Evolutionary conservation across 345 rosid genomes (phyloP), one percentile per base, ranked within the genome.

Genomic region (Rhodamnia argentea): DNA sequence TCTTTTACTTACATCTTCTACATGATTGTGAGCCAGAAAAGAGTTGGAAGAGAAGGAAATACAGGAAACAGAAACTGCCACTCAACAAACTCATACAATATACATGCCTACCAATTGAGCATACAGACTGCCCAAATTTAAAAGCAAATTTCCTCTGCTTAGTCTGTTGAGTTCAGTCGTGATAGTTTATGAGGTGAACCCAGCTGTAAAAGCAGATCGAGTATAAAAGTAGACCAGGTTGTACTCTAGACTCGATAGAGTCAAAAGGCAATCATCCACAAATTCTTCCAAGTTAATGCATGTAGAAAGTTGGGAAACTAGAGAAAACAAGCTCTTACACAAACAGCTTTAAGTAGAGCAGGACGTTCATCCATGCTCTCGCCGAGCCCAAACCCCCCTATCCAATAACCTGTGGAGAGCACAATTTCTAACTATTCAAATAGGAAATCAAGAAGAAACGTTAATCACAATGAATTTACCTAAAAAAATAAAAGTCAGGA

Each of bases 321-420:
- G 53, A 53, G 53, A 29, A 83, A 83, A 82, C 47, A 83, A 27
- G 85, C 83, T 42, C 85, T 91, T 87, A 94, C 95, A 82, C 90
- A 92, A 86, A 93, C 94, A 86, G 89, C 89, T 84, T 89, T 89
- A 84, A 95, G 93, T 57, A 95, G 94, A 89, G 88, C 85, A 86
- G 94, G 90, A 50, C 94, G 94, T 85, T 94, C 94, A 82, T 92
- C 93, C 93, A 90, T 93, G 92, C 94, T 91, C 87, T 95, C 98
- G 85, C 95, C 98, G 83, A 95, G 91, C 57, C 98, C 98, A 91
- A 95, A 94, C 29, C 96, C 98, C 89, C 96, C 96, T 86, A 95
- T 88, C 95, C 94, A 95, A 87, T 91, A 95, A 82, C 98, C 98
- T 95, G 91, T 82, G 54, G 83, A 82, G 29, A 44, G 55, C 83